phyloP scores from a whole-genome alignment of 2,329 filamentous ascomycete species.

The Fusarium beomiforme region DNA sequence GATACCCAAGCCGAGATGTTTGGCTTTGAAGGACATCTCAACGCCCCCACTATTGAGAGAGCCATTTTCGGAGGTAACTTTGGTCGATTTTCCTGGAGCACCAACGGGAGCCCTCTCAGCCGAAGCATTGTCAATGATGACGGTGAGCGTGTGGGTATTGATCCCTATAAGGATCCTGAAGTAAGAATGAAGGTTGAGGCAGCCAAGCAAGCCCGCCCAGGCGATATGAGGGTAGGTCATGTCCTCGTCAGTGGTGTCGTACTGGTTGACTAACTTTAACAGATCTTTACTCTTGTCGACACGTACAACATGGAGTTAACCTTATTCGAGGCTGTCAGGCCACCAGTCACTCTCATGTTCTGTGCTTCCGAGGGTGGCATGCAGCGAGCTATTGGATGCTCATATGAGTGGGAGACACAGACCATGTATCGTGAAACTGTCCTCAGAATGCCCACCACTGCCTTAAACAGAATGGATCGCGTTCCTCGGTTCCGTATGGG shows the following conservation, averaged over 20 bases:
- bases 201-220: slow-evolving; percentile 42
- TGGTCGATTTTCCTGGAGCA: slow-evolving; percentile 44
- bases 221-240: slow-evolving; percentile 41
- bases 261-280: neutral
- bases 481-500: slow-evolving; percentile 41
- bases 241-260: no score
- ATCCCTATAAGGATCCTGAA: slow-evolving; percentile 40
- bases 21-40: slow-evolving; percentile 48
- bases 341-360: slow-evolving; percentile 42
- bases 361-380: slow-evolving; percentile 43
- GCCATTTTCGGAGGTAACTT: slow-evolving; percentile 46
- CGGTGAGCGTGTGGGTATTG: slow-evolving; percentile 42
- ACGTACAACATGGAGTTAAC: slow-evolving; percentile 50
- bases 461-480: slow-evolving; percentile 40
- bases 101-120: slow-evolving; percentile 43
- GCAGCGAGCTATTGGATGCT: slow-evolving; percentile 42
- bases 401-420: slow-evolving; percentile 42
- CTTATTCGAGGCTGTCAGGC: slow-evolving; percentile 46
- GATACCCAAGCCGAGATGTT: slow-evolving; percentile 46
- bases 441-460: slow-evolving; percentile 36
- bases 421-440: slow-evolving; percentile 44
- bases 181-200: slow-evolving; percentile 39
- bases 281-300: slow-evolving; percentile 51
- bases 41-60: slow-evolving; percentile 43
- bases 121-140: slow-evolving; percentile 39